phyloP scores from a whole-genome alignment of 345 rosid genomes.

The Euclidium syriacum region DNA sequence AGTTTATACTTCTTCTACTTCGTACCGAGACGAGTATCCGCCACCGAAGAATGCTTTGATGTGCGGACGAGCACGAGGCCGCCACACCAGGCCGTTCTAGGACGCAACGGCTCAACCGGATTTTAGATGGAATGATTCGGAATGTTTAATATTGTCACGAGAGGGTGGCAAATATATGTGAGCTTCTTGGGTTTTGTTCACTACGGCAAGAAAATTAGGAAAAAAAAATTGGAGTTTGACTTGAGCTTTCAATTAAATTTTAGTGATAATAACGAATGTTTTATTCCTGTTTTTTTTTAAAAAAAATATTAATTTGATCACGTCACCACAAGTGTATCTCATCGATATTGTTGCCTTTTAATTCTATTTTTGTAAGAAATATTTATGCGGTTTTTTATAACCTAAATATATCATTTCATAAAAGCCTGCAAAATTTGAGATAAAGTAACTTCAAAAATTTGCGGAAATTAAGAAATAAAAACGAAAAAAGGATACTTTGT shows the following conservation, averaged over 20 bases:
- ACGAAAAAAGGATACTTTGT: not conserved
- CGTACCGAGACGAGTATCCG: slow-evolving; percentile 70
- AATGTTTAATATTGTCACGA: slow-evolving; percentile 41
- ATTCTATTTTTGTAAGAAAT: no score
- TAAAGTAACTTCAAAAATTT: not conserved
- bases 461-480: not conserved
- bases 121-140: not conserved
- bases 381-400: no score
- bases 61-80: slow-evolving; percentile 78
- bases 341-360: no score
- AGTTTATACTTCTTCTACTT: slow-evolving; percentile 62
- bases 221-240: slow-evolving; percentile 8
- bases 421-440: not conserved
- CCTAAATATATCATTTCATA: not conserved
- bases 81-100: slow-evolving; percentile 58
- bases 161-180: slow-evolving; percentile 40
- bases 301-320: not conserved
- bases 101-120: not conserved
- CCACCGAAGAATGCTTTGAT: slow-evolving; percentile 87
- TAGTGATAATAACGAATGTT: not conserved
- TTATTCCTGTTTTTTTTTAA: slow-evolving; percentile 3
- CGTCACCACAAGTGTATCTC: no score
- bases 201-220: slow-evolving; percentile 18
- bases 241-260: slow-evolving; percentile 14
- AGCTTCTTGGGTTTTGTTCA: slow-evolving; percentile 10